Evolutionary conservation across 805 yeast genomes (phyloP), one percentile per base, ranked within the genome.

Genomic region (Pachysolen tannophilus): DNA sequence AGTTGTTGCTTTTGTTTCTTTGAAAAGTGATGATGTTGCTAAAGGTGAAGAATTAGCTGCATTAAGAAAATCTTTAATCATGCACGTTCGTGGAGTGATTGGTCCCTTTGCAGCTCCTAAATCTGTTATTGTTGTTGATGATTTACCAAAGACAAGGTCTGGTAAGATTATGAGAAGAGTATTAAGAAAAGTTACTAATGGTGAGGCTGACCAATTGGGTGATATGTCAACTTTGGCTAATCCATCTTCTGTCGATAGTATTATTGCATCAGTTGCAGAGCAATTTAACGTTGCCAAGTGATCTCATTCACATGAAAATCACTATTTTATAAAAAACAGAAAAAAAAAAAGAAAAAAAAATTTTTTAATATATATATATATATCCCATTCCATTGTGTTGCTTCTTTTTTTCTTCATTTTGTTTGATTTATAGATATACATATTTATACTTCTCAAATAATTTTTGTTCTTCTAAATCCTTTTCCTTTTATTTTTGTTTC

Each of bases 91-190:
- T 61, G 82, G 84, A 58, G 86, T 82, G 53, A 87, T 87, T 58
- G 95, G 95, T 30, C 86, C 86, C 32, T 86, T 86, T 62, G 98
- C 98, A 15, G 94, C 97, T 38, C 98, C 98, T 54, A 88, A 88
- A 62, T 67, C 78, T 33, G 64, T 65, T 39, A 78, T 88, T 40
- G 64, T 88, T 40, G 94, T 90, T 37, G 80, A 77, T 41, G 97
- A 92, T 56, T 75, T 92, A 60, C 98, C 98, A 63, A 92, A 90
- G 75, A 92, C 98, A 17, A 78, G 98, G 67, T 86, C 96, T 8
- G 98, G 98, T 49, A 92, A 92, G 72, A 90, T 92, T 56, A 90
- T 92, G 95, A 83, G 98, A 72, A 84, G 98, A 69, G 82, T 92
- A 43, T 72, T 92, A 62, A 81, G 98, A 65, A 92, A 92, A 67